These are phyloP conservation scores for Juglanconis sp. DNA, from an alignment of 2,329 filamentous ascomycete genomes.

Conservation along the genomic window DNA sequence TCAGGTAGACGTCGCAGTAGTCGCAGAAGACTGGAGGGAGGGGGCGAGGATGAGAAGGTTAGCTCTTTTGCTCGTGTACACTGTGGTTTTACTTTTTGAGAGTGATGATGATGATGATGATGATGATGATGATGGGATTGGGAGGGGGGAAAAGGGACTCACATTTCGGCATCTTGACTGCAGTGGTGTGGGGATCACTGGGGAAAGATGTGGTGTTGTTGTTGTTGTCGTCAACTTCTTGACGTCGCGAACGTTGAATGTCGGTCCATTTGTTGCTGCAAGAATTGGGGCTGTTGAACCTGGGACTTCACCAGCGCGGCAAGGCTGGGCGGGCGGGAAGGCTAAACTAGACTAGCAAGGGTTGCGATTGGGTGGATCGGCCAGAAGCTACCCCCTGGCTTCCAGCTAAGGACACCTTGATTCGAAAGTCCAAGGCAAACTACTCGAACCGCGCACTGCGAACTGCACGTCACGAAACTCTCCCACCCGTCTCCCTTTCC, in stretches of 20 bases:
- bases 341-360: background rate
- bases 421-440: background rate
- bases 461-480: conserved; percentile 1
- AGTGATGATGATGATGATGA: background rate
- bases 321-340: conserved; percentile 13
- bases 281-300: too few relatives aligned
- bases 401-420: conserved; percentile 17
- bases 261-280: background rate
- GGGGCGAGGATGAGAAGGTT: too few relatives aligned
- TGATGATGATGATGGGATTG: too few relatives aligned
- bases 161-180: conserved; percentile 80
- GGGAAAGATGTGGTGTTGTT: background rate
- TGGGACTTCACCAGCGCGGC: background rate
- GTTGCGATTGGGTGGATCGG: background rate
- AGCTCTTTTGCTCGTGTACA: conserved; percentile 23
- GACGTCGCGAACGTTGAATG: conserved; percentile 8
- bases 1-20: conserved; percentile 99
- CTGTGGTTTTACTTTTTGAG: background rate
- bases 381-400: conserved; percentile 6
- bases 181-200: background rate
- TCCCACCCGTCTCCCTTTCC: background rate
- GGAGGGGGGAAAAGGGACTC: conserved; percentile 38
- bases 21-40: conserved; percentile 74
- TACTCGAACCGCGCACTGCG: background rate
- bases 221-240: conserved; percentile 1